phyloP scores from a whole-genome alignment of 2,329 filamentous ascomycete species.

The Lojkania enalia region DNA sequence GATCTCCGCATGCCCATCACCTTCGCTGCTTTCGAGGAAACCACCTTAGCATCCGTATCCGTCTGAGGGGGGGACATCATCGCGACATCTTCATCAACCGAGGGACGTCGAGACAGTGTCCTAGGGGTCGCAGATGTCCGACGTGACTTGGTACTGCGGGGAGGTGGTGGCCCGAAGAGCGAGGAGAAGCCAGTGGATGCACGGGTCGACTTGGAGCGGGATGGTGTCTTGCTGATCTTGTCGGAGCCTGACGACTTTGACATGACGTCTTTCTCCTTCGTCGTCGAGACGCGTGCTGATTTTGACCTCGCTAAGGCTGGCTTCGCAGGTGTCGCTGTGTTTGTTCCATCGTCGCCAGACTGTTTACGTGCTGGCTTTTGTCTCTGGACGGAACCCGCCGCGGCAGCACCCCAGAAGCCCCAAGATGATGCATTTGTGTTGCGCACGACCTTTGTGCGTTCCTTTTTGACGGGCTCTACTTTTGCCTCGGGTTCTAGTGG shows the following conservation, averaged over 20 bases:
- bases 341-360: constrained; percentile 36
- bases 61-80: constrained; percentile 75
- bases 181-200: constrained; percentile 63
- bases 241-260: constrained; percentile 76
- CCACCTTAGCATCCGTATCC: constrained; percentile 56
- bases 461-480: constrained; percentile 65
- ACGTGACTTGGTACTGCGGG: constrained; percentile 68
- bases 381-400: constrained; percentile 39
- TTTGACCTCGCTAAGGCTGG: constrained; percentile 58
- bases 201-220: constrained; percentile 57
- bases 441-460: constrained; percentile 75
- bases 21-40: constrained; percentile 75
- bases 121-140: constrained; percentile 61
- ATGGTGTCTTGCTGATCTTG: constrained; percentile 59
- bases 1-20: constrained; percentile 64
- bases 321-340: constrained; percentile 35
- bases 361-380: constrained; percentile 44
- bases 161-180: constrained; percentile 60
- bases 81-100: constrained; percentile 66
- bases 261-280: constrained; percentile 63
- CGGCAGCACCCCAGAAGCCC: constrained; percentile 71
- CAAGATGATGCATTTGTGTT: constrained; percentile 69
- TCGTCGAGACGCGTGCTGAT: constrained; percentile 53
- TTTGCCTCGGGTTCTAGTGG: constrained; percentile 39
- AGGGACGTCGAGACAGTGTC: constrained; percentile 68